Evolutionary conservation across 2,329 filamentous ascomycete species (phyloP).

Genomic region (Verticillium longisporum): DNA sequence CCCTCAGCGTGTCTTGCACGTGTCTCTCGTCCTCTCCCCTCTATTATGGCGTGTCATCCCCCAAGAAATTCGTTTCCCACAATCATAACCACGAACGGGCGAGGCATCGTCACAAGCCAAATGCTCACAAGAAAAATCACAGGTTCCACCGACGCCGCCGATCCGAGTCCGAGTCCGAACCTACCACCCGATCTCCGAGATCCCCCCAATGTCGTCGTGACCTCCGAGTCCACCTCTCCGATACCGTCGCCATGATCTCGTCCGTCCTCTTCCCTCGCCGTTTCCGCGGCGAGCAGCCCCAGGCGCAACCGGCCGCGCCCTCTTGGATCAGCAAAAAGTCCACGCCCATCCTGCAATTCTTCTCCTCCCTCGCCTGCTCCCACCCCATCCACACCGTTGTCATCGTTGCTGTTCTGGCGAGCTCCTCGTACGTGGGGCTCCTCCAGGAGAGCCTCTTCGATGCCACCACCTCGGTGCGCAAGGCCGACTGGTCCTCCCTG

Average conservation of each 20-base stretch:
- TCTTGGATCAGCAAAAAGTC: constrained; percentile 55
- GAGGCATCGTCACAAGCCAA: not conserved
- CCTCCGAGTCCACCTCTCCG: constrained; percentile 24
- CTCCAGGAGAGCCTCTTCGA: constrained; percentile 87
- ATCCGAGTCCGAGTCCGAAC: not conserved
- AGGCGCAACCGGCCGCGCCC: constrained; percentile 38
- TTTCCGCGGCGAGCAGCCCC: constrained; percentile 53
- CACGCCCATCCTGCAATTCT: constrained; percentile 68
- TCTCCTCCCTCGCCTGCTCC: constrained; percentile 77
- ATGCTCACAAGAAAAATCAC: not conserved
- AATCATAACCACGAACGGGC: not conserved
- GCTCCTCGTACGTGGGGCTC: constrained; percentile 89
- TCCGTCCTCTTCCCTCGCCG: constrained; percentile 51
- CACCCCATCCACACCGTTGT: constrained; percentile 96
- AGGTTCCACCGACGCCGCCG: not conserved
- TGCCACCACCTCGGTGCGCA: constrained; percentile 42
- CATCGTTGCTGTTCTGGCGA: constrained; percentile 80
- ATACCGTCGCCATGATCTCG: constrained; percentile 41
- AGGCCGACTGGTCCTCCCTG: constrained; percentile 73
- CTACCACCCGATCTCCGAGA: not conserved
- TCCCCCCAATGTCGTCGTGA: constrained; percentile 24
- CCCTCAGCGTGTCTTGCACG: not conserved
- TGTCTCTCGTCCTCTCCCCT: too few relatives aligned
- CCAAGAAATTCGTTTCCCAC: not conserved
- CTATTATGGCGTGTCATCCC: too few relatives aligned